These are phyloP conservation scores for Saturnispora bothae DNA, from an alignment of 805 yeast genomes.

Conservation along the genomic window DNA sequence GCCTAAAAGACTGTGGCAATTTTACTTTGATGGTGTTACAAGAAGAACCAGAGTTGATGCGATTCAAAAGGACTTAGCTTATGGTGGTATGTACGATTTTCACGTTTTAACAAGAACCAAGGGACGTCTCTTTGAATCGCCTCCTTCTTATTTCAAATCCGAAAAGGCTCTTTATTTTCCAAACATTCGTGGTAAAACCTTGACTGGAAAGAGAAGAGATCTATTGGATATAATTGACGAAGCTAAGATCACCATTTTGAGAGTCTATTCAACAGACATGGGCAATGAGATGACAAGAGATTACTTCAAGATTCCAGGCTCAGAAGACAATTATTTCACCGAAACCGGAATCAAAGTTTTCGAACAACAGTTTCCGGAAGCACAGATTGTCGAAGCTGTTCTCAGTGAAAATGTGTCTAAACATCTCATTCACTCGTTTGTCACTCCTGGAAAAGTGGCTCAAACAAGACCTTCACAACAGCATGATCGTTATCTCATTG, in stretches of 20 bases:
- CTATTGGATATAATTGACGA: slow-evolving; percentile 33
- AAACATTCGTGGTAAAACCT: slow-evolving; percentile 50
- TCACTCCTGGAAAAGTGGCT: slow-evolving; percentile 31
- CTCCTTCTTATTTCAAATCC: slow-evolving; percentile 62
- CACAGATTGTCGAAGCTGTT: slow-evolving; percentile 69
- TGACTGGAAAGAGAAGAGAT: slow-evolving; percentile 28
- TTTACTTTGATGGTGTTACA: slow-evolving; percentile 28
- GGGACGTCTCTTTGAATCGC: slow-evolving; percentile 80
- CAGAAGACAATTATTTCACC: slow-evolving; percentile 31
- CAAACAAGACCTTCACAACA: slow-evolving; percentile 19
- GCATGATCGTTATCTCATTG: slow-evolving; percentile 49
- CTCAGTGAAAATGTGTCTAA: slow-evolving; percentile 67
- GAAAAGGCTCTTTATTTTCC: slow-evolving; percentile 78
- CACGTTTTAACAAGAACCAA: slow-evolving; percentile 58
- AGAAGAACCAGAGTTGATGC: slow-evolving; percentile 25
- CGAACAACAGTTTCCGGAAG: slow-evolving; percentile 33
- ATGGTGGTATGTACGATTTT: slow-evolving; percentile 58
- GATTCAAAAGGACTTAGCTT: slow-evolving; percentile 52
- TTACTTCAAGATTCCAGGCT: slow-evolving; percentile 40
- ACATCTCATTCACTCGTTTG: slow-evolving; percentile 48
- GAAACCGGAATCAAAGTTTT: slow-evolving; percentile 33
- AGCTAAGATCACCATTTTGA: slow-evolving; percentile 47
- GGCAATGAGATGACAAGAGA: slow-evolving; percentile 60
- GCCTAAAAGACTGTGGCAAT: slow-evolving; percentile 25
- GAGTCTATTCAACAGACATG: slow-evolving; percentile 55